phyloP scores from a whole-genome alignment of 441 rosid genomes.

The Gossypium schwendimanii region DNA sequence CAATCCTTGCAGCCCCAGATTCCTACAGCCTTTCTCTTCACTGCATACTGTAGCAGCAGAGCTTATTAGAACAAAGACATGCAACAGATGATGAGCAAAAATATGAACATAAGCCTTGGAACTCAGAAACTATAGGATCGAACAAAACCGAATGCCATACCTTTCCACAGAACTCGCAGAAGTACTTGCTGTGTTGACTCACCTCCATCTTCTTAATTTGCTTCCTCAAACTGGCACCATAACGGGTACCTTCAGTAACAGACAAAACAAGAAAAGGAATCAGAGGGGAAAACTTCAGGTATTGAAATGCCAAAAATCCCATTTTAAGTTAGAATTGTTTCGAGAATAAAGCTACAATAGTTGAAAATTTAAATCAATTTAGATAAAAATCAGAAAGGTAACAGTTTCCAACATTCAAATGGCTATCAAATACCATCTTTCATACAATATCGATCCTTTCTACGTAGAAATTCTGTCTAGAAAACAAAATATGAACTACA shows the following conservation, averaged over 20 bases:
- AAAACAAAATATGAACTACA: not conserved
- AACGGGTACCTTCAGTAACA: not conserved
- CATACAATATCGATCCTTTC: not conserved
- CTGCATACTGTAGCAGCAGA: conserved; percentile 46
- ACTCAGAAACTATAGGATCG: not conserved
- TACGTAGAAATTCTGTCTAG: not conserved
- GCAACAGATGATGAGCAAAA: not conserved
- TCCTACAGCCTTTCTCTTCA: conserved; percentile 84
- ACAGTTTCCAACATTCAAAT: not conserved
- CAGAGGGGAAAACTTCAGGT: not conserved
- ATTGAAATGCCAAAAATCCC: conserved; percentile 11
- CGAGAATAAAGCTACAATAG: not conserved
- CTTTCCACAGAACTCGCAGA: not conserved
- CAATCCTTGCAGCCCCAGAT: conserved; percentile 94
- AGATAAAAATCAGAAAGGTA: not conserved
- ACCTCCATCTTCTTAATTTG: not conserved
- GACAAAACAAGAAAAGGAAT: not conserved
- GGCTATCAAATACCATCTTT: not conserved
- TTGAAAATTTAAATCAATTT: conserved; percentile 7
- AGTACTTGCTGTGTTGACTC: not conserved
- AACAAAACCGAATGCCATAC: not conserved
- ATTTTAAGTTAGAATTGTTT: not conserved
- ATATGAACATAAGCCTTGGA: not conserved
- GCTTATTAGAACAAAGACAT: not conserved
- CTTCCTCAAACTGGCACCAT: not conserved